Conservation (phyloP, 148 eudicot species). For the Silene conica region DNA sequence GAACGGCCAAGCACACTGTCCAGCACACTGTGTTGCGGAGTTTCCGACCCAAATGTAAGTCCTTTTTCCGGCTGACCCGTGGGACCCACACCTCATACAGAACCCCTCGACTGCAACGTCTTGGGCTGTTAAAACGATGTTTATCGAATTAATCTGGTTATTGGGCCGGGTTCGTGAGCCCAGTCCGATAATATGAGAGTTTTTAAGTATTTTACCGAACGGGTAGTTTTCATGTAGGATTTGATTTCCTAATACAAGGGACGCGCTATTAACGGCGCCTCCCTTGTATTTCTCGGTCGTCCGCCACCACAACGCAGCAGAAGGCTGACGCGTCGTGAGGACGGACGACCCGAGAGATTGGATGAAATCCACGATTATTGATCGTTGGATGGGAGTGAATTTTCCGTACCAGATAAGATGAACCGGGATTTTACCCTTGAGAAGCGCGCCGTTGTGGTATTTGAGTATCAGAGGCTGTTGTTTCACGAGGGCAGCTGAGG, state of each 20-base stretch:
- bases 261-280: conserved; percentile 17
- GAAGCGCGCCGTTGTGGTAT: conserved; percentile 59
- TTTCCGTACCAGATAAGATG: conserved; percentile 77
- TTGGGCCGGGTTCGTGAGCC: conserved; percentile 24
- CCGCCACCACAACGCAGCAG: conserved; percentile 65
- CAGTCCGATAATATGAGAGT: conserved; percentile 29
- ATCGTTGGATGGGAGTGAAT: conserved; percentile 52
- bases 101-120: conserved; percentile 69
- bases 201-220: conserved; percentile 41
- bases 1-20: conserved; percentile 63
- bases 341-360: conserved; percentile 33
- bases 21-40: conserved; percentile 49
- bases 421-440: conserved; percentile 53
- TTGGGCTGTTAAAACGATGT: conserved; percentile 45
- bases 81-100: conserved; percentile 62
- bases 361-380: conserved; percentile 62
- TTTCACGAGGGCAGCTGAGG: conserved; percentile 35
- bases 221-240: conserved; percentile 38
- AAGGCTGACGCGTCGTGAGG: conserved; percentile 30
- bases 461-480: conserved; percentile 40
- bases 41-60: conserved; percentile 59
- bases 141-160: conserved; percentile 18
- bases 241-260: conserved; percentile 42
- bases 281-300: conserved; percentile 57
- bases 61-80: conserved; percentile 30